phyloP scores from a whole-genome alignment of 306 rosid species.

The Fragaria vesca region DNA sequence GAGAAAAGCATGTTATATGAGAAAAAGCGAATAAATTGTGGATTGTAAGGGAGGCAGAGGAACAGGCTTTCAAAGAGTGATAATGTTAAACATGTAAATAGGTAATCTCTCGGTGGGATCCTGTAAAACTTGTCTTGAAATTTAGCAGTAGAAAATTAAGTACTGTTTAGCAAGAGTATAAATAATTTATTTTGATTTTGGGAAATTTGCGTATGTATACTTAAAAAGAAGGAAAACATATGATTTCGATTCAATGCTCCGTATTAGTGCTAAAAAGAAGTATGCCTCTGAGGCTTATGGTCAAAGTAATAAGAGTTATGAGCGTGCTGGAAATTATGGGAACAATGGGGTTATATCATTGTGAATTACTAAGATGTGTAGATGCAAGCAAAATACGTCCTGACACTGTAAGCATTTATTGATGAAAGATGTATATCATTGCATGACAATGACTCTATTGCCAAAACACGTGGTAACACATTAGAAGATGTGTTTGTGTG shows the following conservation, averaged over 20 bases:
- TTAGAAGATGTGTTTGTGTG: neutral
- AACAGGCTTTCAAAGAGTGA: neutral
- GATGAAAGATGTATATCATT: neutral
- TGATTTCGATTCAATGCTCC: neutral
- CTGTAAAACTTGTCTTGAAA: neutral
- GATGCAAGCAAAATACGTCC: neutral
- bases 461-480: neutral
- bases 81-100: neutral
- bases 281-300: neutral
- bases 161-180: neutral
- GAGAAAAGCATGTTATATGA: neutral
- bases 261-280: neutral
- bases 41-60: constrained; percentile 3
- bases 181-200: neutral
- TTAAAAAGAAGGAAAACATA: neutral
- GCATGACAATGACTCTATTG: neutral
- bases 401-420: neutral
- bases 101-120: neutral
- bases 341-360: neutral
- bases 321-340: neutral
- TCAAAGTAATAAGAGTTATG: neutral
- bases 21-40: neutral
- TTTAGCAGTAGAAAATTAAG: neutral
- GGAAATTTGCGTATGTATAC: neutral
- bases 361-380: neutral